A percentile compares a stretch with the other conserved stretches of the same genome.
Conservation (phyloP, 2,329 filamentous ascomycete species). For the Diplodia intermedia region DNA sequence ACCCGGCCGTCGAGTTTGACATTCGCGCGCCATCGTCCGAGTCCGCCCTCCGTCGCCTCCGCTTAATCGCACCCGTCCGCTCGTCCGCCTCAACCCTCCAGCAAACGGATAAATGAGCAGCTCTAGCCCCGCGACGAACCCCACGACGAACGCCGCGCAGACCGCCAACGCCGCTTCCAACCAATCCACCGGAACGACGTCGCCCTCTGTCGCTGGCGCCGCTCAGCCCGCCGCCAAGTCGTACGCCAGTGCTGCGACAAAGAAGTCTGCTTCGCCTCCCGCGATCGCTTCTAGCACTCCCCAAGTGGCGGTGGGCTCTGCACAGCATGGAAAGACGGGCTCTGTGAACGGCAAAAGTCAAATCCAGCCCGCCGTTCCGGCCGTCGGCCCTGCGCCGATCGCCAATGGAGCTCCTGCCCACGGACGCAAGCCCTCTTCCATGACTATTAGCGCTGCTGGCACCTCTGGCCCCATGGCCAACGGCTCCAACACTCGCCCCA, state of each 20-base stretch:
- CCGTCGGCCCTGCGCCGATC: conserved; percentile 64
- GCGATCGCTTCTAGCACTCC: conserved; percentile 59
- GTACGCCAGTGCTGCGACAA: conserved; percentile 69
- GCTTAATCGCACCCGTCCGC: conserved; percentile 35
- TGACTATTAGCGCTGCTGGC: conserved; percentile 88
- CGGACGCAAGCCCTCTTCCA: conserved; percentile 83
- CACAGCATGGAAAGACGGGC: conserved; percentile 49
- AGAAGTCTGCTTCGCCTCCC: conserved; percentile 58
- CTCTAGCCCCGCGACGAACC: conserved; percentile 60
- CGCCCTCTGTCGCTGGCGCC: conserved; percentile 60
- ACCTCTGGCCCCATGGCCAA: conserved; percentile 78
- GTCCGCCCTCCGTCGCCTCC: conserved; percentile 18
- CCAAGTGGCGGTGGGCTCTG: conserved; percentile 62
- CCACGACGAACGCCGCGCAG: conserved; percentile 57
- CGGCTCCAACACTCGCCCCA: conserved; percentile 68
- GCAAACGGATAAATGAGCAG: conserved; percentile 64
- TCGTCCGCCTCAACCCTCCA: conserved; percentile 28
- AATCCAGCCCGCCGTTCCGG: conserved; percentile 72
- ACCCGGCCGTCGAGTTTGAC: conserved; percentile 40
- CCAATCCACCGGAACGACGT: conserved; percentile 58
- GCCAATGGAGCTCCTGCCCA: conserved; percentile 73
- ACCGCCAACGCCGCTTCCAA: conserved; percentile 56
- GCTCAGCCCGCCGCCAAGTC: conserved; percentile 63
- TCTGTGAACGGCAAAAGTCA: conserved; percentile 80
- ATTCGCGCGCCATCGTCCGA: conserved; percentile 38